Conservation (phyloP, 148 eudicot species). For the Selenicereus undatus region DNA sequence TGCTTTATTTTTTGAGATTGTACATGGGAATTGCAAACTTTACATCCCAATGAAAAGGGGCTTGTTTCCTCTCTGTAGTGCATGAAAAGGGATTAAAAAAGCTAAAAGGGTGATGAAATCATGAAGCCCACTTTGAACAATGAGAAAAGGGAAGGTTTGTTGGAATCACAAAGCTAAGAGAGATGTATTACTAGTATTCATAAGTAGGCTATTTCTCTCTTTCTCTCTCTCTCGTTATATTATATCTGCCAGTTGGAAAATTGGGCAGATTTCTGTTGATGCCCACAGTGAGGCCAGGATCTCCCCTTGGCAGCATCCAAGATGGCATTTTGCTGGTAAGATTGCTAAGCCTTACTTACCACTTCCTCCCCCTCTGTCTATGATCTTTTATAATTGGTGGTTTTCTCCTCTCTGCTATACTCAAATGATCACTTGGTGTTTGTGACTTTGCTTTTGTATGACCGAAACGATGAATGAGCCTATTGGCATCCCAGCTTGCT, state of each 20-base stretch:
- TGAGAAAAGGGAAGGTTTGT: conserved; percentile 32
- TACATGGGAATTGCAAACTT: conserved; percentile 22
- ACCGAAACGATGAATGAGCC: conserved; percentile 35
- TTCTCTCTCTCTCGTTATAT: conserved; percentile 10
- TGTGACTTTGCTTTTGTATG: background rate
- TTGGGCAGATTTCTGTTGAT: conserved; percentile 23
- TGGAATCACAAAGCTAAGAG: conserved; percentile 18
- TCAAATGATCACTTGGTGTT: conserved; percentile 16
- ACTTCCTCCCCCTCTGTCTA: conserved; percentile 6
- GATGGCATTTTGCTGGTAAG: conserved; percentile 29
- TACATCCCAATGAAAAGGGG: conserved; percentile 28
- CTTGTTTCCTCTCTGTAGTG: conserved; percentile 22
- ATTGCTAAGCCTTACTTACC: conserved; percentile 15
- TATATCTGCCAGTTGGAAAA: conserved; percentile 21
- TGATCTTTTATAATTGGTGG: conserved; percentile 1
- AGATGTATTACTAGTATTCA: conserved; percentile 1
- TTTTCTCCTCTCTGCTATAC: background rate
- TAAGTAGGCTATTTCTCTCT: background rate
- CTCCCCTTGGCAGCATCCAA: conserved; percentile 24
- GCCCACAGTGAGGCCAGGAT: conserved; percentile 21
- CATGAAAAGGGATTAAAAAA: conserved; percentile 8
- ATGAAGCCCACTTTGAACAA: conserved; percentile 24
- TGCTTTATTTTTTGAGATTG: conserved; percentile 8
- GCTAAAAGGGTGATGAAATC: conserved; percentile 23
- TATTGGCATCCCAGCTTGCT: conserved; percentile 40